Percentiles rank a stretch among this genome's conserved stretches.
Conservation (phyloP, 257 asterid genomes). For the Echium plantagineum region DNA sequence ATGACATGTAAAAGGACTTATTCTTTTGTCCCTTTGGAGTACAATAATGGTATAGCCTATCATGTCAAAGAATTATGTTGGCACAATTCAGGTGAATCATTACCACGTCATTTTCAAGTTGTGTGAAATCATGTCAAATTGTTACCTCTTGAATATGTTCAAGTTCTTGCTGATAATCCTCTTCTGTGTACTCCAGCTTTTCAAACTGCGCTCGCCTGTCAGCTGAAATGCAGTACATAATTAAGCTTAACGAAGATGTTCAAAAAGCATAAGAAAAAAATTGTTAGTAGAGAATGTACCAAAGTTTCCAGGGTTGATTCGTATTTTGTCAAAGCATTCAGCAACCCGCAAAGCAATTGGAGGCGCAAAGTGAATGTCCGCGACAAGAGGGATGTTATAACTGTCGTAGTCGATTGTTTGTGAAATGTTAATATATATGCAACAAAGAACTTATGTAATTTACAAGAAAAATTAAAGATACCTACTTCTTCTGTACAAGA, state of each 20-base stretch:
- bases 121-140: neutral
- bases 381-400: constrained; percentile 87
- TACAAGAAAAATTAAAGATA: neutral
- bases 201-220: constrained; percentile 98
- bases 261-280: constrained; percentile 1
- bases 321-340: constrained; percentile 96
- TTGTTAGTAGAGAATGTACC: constrained; percentile 36
- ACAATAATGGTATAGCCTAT: neutral
- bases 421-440: constrained; percentile 15
- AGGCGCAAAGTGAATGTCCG: constrained; percentile 98
- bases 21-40: neutral
- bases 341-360: constrained; percentile 85
- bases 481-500: constrained; percentile 93
- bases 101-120: neutral
- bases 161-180: constrained; percentile 92
- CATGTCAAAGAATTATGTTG: neutral
- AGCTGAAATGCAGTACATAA: constrained; percentile 47
- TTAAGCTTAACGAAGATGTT: constrained; percentile 1
- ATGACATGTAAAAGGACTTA: too few relatives aligned
- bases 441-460: constrained; percentile 5
- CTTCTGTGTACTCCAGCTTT: constrained; percentile 84
- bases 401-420: constrained; percentile 26
- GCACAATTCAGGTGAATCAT: neutral
- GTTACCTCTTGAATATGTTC: constrained; percentile 92
- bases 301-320: constrained; percentile 97